Conservation (phyloP, 2,329 filamentous ascomycete species). For the Cercospora nicotianae region DNA sequence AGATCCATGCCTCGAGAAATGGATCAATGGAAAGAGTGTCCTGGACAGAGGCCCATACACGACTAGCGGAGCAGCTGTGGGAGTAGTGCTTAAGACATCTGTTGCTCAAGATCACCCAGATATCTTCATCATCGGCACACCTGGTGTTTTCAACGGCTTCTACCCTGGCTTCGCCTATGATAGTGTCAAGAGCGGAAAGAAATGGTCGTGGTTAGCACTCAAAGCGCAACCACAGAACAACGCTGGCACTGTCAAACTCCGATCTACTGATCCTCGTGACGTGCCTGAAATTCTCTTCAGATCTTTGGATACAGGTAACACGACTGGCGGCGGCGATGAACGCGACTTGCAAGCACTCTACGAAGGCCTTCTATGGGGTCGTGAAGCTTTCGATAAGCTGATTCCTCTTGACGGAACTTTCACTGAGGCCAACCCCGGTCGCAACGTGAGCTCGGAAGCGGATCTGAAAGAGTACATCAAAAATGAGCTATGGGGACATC, state of each 20-base stretch:
- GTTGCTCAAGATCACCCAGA: slow-evolving; percentile 48
- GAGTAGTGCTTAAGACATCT: slow-evolving; percentile 44
- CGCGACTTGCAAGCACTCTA: slow-evolving; percentile 53
- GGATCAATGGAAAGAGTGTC: slow-evolving; percentile 41
- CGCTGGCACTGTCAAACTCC: slow-evolving; percentile 61
- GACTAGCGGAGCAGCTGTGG: slow-evolving; percentile 56
- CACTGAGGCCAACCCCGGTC: slow-evolving; percentile 46
- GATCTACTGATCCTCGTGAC: slow-evolving; percentile 63
- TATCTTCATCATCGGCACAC: slow-evolving; percentile 57
- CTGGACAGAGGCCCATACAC: slow-evolving; percentile 46
- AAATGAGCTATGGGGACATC: slow-evolving; percentile 58
- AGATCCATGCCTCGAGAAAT: slow-evolving; percentile 49
- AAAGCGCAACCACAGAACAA: slow-evolving; percentile 64
- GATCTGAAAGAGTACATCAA: slow-evolving; percentile 51
- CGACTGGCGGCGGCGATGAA: slow-evolving; percentile 38
- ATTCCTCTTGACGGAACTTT: slow-evolving; percentile 48
- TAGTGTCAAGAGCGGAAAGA: slow-evolving; percentile 45
- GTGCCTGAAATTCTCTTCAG: slow-evolving; percentile 63
- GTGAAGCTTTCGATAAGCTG: slow-evolving; percentile 39
- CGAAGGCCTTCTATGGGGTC: slow-evolving; percentile 57
- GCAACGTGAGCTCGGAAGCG: slow-evolving; percentile 44
- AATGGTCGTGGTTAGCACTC: slow-evolving; percentile 55
- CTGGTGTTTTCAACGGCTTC: slow-evolving; percentile 57
- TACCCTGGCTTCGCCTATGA: slow-evolving; percentile 56
- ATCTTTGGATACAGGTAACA: slow-evolving; percentile 54